phyloP scores from a whole-genome alignment of 768 basidiomycete species.

The Calocera cornea region DNA sequence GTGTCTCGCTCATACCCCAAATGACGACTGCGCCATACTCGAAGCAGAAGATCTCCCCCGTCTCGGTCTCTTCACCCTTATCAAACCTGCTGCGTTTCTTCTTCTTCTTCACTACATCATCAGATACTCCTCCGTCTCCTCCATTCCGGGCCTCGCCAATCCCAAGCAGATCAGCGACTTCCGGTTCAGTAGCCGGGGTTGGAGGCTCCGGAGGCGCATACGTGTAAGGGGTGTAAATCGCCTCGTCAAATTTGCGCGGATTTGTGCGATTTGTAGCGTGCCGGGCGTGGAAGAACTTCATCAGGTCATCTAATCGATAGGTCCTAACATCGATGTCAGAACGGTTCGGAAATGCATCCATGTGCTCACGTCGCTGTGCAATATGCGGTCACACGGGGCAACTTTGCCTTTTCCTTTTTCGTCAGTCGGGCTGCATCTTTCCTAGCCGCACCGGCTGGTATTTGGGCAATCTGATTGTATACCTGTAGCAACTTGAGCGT shows the following conservation, averaged over 20 bases:
- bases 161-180: slow-evolving; percentile 63
- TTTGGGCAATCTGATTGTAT: slow-evolving; percentile 88
- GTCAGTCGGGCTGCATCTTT: slow-evolving; percentile 80
- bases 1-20: slow-evolving; percentile 93
- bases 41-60: slow-evolving; percentile 86
- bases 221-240: slow-evolving; percentile 83
- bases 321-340: slow-evolving; percentile 38
- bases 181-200: slow-evolving; percentile 13
- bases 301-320: slow-evolving; percentile 73
- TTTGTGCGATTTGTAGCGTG: slow-evolving; percentile 72
- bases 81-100: slow-evolving; percentile 23
- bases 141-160: slow-evolving; percentile 27
- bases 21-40: slow-evolving; percentile 90
- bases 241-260: slow-evolving; percentile 78
- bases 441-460: slow-evolving; percentile 86
- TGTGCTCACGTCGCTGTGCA: slow-evolving; percentile 69
- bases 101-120: slow-evolving; percentile 21
- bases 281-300: slow-evolving; percentile 81
- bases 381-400: slow-evolving; percentile 92
- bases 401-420: slow-evolving; percentile 80
- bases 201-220: slow-evolving; percentile 26
- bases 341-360: neutral
- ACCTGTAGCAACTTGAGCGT: slow-evolving; percentile 35
- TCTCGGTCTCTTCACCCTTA: slow-evolving; percentile 29
- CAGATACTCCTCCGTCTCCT: slow-evolving; percentile 15